Percentiles rank a stretch among this genome's conserved stretches.
Conservation (phyloP, 257 asterid species). For the Capsicum chinense region DNA sequence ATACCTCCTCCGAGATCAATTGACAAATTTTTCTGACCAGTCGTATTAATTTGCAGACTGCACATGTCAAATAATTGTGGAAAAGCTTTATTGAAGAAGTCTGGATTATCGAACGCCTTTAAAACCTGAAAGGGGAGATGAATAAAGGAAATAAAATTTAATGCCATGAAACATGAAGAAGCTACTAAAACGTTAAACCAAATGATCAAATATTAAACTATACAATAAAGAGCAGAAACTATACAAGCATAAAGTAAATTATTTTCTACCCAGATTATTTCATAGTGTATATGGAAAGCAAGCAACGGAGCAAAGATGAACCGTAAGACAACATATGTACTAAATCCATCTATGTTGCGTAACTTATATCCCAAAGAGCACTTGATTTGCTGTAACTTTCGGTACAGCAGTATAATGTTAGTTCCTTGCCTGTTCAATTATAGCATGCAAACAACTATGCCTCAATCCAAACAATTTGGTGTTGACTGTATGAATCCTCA, state of each 20-base stretch:
- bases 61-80: slow-evolving; percentile 76
- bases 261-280: slow-evolving; percentile 18
- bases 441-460: slow-evolving; percentile 15
- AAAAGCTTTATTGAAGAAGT: slow-evolving; percentile 69
- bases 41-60: slow-evolving; percentile 44
- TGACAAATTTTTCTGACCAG: slow-evolving; percentile 49
- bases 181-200: neutral
- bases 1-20: slow-evolving; percentile 67
- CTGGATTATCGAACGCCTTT: slow-evolving; percentile 74
- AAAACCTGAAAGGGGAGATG: slow-evolving; percentile 55
- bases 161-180: slow-evolving; percentile 30
- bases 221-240: neutral
- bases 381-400: neutral
- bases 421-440: neutral
- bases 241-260: slow-evolving; percentile 15
- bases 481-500: neutral
- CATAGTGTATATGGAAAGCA: neutral
- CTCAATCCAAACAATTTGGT: neutral
- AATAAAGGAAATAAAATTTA: slow-evolving; percentile 33
- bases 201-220: neutral
- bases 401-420: neutral
- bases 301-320: neutral
- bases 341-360: neutral
- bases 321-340: neutral
- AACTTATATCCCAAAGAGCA: slow-evolving; percentile 9